Base-by-base conservation (phyloP, 768 basidiomycete genomes). In the Pleurotus giganteus region DNA sequence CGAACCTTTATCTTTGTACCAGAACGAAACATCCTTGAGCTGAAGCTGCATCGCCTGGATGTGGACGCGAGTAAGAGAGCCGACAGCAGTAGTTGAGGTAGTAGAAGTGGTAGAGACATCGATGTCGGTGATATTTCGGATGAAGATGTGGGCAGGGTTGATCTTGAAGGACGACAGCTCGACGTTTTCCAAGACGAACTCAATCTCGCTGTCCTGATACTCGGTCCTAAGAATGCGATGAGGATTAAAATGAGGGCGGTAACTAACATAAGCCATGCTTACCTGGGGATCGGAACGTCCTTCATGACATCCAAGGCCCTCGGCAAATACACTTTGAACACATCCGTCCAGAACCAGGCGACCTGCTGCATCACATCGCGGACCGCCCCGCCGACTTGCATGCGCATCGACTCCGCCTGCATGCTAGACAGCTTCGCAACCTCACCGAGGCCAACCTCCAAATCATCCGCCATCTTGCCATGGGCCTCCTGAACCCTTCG, bases 281-380 rank as follows among this genome's bases (percentile, higher is more conserved):
- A 83, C 87, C 87, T 78, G 4, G 88, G 88, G 47, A 89, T 88
- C 9, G 88, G 88, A 12, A 89, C 68, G 50, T 81, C 79, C 60
- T 81, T 80, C 64, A 89, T 58, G 62, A 79, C 69, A 24, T 57
- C 60, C 53, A 87, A 65, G 1, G 81, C 29, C 7, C 79, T 77
- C 13, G 90, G 91, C 0, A 88, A 65, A 62, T 91, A 92, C 13
- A 91, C 86, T 61, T 86, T 88, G 74, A 90, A 85, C 5, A 92
- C 57, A 57, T 94, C 92, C 65, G 86, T 80, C 86, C 85, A 89
- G 70, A 89, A 81, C 88, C 88, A 90, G 1, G 84, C 78, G 4
- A 80, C 78, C 43, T 84, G 79, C 52, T 87, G 84, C 58, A 85
- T 62, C 3, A 79, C 76, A 2, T 41, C 39, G 39, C n/a, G 12